Evolutionary conservation across 2,329 filamentous ascomycete species (phyloP).

Genomic region (Orbilia blumenaviensis): DNA sequence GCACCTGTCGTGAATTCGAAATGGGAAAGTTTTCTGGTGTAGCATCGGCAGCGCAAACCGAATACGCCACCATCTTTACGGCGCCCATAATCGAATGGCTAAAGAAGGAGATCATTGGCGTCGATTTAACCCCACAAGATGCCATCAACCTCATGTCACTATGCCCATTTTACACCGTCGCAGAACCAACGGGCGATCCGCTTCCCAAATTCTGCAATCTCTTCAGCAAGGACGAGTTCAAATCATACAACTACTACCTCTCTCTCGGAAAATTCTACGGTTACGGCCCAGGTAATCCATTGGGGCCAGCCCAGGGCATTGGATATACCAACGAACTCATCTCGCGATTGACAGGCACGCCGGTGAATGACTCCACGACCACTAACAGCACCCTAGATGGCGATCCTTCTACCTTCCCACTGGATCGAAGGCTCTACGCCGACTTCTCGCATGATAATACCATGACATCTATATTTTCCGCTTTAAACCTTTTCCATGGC

Average conservation of each 20-base stretch:
- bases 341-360: conserved; percentile 74
- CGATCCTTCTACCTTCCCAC: conserved; percentile 75
- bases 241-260: conserved; percentile 80
- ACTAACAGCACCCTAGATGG: conserved; percentile 81
- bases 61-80: conserved; percentile 72
- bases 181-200: conserved; percentile 65
- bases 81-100: conserved; percentile 74
- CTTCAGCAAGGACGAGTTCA: conserved; percentile 79
- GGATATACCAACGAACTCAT: conserved; percentile 89
- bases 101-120: conserved; percentile 74
- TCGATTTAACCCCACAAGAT: conserved; percentile 71
- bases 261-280: conserved; percentile 85
- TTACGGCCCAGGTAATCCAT: conserved; percentile 76
- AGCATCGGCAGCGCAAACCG: conserved; percentile 65
- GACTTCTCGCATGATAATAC: conserved; percentile 94
- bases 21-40: conserved; percentile 65
- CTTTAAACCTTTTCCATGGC: conserved; percentile 78
- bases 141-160: conserved; percentile 83
- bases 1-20: conserved; percentile 76
- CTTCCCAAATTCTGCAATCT: conserved; percentile 78
- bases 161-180: conserved; percentile 85
- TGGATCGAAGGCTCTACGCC: conserved; percentile 75
- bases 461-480: conserved; percentile 79
- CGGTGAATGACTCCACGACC: conserved; percentile 76
- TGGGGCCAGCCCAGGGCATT: conserved; percentile 85